These are phyloP conservation scores for Magnolia kwangsiensis DNA, from an alignment of 164 flowering plant species.

Conservation along the genomic window DNA sequence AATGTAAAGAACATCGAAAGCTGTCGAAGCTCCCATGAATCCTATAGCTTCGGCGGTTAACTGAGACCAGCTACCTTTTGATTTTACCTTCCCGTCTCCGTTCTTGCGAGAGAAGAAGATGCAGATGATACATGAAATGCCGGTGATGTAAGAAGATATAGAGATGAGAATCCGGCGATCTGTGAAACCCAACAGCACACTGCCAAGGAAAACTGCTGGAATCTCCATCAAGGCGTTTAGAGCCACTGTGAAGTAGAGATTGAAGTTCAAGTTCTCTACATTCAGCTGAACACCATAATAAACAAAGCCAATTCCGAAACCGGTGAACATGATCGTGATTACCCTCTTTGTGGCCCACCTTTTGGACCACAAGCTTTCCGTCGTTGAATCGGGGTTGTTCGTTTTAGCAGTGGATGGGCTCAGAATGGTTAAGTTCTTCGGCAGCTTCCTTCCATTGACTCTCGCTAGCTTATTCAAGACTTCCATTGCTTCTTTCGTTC, in stretches of 20 bases:
- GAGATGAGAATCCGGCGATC: constrained; percentile 39
- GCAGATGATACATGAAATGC: constrained; percentile 45
- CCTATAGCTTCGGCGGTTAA: constrained; percentile 43
- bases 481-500: constrained; percentile 42
- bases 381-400: background rate
- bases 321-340: constrained; percentile 41
- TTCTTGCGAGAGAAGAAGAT: constrained; percentile 25
- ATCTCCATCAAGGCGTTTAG: constrained; percentile 58
- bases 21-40: constrained; percentile 63
- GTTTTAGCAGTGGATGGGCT: constrained; percentile 19
- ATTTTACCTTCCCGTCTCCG: background rate
- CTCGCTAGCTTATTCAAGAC: constrained; percentile 41
- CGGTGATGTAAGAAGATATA: constrained; percentile 39
- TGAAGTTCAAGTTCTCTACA: constrained; percentile 50
- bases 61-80: constrained; percentile 35
- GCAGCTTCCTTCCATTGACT: constrained; percentile 43
- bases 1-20: constrained; percentile 44
- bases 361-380: constrained; percentile 38
- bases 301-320: constrained; percentile 58
- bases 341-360: constrained; percentile 51
- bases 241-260: constrained; percentile 50
- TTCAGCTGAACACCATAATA: constrained; percentile 62
- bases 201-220: constrained; percentile 53
- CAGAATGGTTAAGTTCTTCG: constrained; percentile 29
- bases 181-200: constrained; percentile 37